A percentile compares a stretch with the other conserved stretches of the same genome.
These are phyloP conservation scores for Paramyrothecium sp. DNA, from an alignment of 2,329 filamentous ascomycete species.

Conservation along the genomic window DNA sequence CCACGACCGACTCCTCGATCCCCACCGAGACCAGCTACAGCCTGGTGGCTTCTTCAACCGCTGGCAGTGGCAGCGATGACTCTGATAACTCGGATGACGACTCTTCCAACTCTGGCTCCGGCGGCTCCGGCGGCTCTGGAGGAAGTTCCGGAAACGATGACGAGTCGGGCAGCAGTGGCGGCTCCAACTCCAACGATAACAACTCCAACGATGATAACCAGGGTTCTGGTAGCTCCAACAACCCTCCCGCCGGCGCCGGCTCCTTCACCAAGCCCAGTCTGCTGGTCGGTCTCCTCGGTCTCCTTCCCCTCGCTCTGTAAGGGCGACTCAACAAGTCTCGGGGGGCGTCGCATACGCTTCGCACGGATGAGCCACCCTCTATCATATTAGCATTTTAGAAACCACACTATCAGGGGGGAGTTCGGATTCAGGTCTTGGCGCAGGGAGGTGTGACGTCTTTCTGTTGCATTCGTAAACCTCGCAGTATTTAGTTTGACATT, in stretches of 20 bases:
- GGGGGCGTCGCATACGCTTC: too few relatives aligned
- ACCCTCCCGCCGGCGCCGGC: conserved; percentile 11
- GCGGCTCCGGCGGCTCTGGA: conserved; percentile 7
- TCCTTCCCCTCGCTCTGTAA: conserved; percentile 24
- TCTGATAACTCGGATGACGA: conserved; percentile 9
- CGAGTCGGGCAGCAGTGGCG: conserved; percentile 6
- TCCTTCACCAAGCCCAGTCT: conserved; percentile 13
- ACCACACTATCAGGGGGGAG: background rate
- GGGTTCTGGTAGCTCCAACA: background rate
- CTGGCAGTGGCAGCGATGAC: conserved; percentile 17
- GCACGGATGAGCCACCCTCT: background rate
- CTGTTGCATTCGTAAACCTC: background rate
- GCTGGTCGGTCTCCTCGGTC: conserved; percentile 18
- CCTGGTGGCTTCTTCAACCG: conserved; percentile 17
- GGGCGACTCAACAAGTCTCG: background rate
- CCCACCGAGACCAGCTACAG: conserved; percentile 3
- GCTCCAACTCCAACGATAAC: conserved; percentile 1
- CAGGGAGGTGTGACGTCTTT: background rate
- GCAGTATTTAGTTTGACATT: background rate
- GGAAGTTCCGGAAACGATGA: conserved; percentile 2
- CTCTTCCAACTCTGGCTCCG: conserved; percentile 9
- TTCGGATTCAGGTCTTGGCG: background rate
- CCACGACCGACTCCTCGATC: conserved; percentile 24
- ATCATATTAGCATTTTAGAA: background rate
- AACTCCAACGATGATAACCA: background rate